A percentile compares a stretch with the other conserved stretches of the same genome.
Evolutionary conservation across 179 eudicot genomes (phyloP).

Genomic region (Amaranthus tricolor): DNA sequence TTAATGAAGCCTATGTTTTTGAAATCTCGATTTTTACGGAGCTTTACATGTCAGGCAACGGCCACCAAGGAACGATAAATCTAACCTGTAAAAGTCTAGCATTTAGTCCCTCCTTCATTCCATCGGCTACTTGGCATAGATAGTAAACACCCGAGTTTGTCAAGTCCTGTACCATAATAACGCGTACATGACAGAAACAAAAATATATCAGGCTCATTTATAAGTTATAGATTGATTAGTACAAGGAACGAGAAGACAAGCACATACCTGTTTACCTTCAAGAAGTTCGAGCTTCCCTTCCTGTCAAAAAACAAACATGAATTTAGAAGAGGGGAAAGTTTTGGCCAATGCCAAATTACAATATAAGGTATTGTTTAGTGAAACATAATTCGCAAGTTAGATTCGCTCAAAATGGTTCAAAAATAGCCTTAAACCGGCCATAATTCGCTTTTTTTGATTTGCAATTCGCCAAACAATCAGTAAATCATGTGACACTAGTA

Average conservation of each 20-base stretch:
- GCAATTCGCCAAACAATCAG: no score
- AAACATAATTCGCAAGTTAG: no score
- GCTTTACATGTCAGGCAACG: not conserved
- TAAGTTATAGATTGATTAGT: not conserved
- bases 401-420: no score
- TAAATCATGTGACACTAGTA: no score
- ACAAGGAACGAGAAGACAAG: slow-evolving; percentile 8
- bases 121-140: slow-evolving; percentile 82
- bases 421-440: no score
- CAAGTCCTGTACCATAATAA: slow-evolving; percentile 54
- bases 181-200: slow-evolving; percentile 1
- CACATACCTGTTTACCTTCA: slow-evolving; percentile 71
- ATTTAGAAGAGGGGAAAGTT: not conserved
- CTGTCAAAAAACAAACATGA: slow-evolving; percentile 37
- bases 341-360: not conserved
- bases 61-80: not conserved
- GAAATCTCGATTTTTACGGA: not conserved
- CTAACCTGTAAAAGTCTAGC: slow-evolving; percentile 55
- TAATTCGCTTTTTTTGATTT: no score
- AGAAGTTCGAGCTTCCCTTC: slow-evolving; percentile 86
- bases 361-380: not conserved
- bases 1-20: not conserved
- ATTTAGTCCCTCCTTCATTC: slow-evolving; percentile 55
- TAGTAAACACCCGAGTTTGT: slow-evolving; percentile 83
- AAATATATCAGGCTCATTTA: not conserved